Conservation (phyloP, 108 stramenopile genomes). For the Skeletonema marinoi region DNA sequence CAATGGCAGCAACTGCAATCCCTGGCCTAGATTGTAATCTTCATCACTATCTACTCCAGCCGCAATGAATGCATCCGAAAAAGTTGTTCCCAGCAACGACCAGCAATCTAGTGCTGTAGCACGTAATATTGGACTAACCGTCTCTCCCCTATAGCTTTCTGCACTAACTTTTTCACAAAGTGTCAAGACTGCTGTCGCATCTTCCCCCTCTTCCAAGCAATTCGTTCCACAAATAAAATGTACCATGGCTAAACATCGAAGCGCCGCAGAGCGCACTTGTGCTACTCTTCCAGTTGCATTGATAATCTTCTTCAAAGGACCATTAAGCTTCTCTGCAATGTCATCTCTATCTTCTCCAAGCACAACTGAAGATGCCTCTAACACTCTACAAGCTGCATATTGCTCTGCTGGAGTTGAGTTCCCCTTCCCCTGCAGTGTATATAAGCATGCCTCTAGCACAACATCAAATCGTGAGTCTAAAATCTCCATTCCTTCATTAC, state of each 20-base stretch:
- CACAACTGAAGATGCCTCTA: conserved; percentile 75
- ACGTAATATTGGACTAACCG: conserved; percentile 48
- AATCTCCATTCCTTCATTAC: conserved; percentile 32
- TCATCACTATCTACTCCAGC: conserved; percentile 61
- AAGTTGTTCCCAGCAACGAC: conserved; percentile 72
- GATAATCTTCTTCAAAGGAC: conserved; percentile 54
- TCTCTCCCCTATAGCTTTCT: conserved; percentile 63
- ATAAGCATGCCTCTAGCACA: conserved; percentile 39
- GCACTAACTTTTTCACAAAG: conserved; percentile 64
- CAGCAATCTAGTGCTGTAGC: conserved; percentile 82
- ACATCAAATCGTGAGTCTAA: conserved; percentile 20
- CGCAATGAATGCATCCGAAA: conserved; percentile 57
- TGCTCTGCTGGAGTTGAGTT: conserved; percentile 68
- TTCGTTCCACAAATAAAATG: conserved; percentile 68
- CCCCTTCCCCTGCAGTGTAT: conserved; percentile 36
- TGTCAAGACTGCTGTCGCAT: conserved; percentile 59
- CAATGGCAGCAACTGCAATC: conserved; percentile 59
- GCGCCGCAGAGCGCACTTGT: conserved; percentile 71
- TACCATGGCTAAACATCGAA: conserved; percentile 72
- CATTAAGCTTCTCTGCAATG: conserved; percentile 51
- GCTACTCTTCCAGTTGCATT: conserved; percentile 61
- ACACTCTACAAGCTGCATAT: conserved; percentile 83
- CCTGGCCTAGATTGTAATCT: conserved; percentile 53
- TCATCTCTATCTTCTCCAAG: conserved; percentile 61
- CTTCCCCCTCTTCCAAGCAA: conserved; percentile 34